phyloP scores from a whole-genome alignment of 352 stramenopile genomes.

The Saprolegnia parasitica region DNA sequence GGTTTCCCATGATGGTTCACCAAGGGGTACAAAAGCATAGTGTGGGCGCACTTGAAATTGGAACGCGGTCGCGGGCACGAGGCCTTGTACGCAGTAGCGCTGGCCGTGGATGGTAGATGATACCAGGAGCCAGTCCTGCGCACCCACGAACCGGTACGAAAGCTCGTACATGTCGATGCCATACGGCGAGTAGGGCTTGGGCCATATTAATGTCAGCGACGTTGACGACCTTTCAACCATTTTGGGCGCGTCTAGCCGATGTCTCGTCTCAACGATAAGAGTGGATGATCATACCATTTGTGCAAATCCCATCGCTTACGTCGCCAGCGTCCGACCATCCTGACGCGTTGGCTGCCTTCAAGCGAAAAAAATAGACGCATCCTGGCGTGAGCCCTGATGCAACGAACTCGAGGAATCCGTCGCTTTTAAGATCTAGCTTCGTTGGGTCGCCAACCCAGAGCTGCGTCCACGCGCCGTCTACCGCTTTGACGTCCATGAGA shows the following conservation, averaged over 20 bases:
- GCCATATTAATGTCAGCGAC: slow-evolving; percentile 45
- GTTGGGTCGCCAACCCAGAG: slow-evolving; percentile 10
- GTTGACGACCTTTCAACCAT: slow-evolving; percentile 33
- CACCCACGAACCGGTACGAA: slow-evolving; percentile 37
- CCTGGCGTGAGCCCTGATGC: slow-evolving; percentile 38
- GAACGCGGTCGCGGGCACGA: slow-evolving; percentile 46
- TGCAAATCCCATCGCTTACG: slow-evolving; percentile 47
- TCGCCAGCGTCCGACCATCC: slow-evolving; percentile 52
- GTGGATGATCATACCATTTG: slow-evolving; percentile 32
- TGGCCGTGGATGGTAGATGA: slow-evolving; percentile 32
- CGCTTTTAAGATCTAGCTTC: neutral
- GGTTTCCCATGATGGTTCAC: slow-evolving; percentile 38
- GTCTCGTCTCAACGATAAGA: neutral
- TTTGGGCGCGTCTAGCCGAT: slow-evolving; percentile 34
- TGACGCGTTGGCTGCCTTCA: slow-evolving; percentile 41
- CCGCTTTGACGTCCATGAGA: slow-evolving; percentile 25
- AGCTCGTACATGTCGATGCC: slow-evolving; percentile 50
- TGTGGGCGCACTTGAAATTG: slow-evolving; percentile 51
- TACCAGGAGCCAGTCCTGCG: slow-evolving; percentile 37
- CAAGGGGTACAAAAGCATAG: slow-evolving; percentile 27
- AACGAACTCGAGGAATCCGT: slow-evolving; percentile 35
- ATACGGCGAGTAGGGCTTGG: slow-evolving; percentile 47
- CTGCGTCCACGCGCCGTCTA: slow-evolving; percentile 3
- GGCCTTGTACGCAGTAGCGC: slow-evolving; percentile 29
- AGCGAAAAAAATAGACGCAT: slow-evolving; percentile 48